phyloP scores from a whole-genome alignment of 805 yeast genomes.

The Nakazawaea siamensis region DNA sequence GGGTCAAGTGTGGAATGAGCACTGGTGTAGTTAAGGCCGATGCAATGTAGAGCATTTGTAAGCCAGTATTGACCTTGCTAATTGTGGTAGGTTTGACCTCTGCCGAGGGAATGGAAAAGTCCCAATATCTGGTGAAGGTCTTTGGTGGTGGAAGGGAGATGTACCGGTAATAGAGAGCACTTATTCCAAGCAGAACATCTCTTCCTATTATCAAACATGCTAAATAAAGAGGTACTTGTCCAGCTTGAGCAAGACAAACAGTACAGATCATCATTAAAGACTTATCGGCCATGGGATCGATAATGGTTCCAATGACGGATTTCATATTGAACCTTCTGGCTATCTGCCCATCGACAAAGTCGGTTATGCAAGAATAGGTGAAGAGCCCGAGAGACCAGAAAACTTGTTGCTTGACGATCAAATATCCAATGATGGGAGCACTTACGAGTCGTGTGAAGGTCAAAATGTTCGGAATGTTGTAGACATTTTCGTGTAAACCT shows the following conservation, averaged over 20 bases:
- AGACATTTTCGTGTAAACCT: slow-evolving; percentile 48
- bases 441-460: slow-evolving; percentile 74
- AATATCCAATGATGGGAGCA: slow-evolving; percentile 81
- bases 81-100: slow-evolving; percentile 82
- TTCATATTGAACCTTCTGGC: slow-evolving; percentile 75
- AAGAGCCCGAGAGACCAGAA: slow-evolving; percentile 65
- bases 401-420: slow-evolving; percentile 57
- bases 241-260: slow-evolving; percentile 57
- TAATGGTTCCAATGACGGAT: slow-evolving; percentile 79
- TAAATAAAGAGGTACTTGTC: slow-evolving; percentile 60
- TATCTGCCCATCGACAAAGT: slow-evolving; percentile 83
- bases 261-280: slow-evolving; percentile 83
- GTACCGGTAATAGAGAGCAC: slow-evolving; percentile 69
- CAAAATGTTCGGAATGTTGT: slow-evolving; percentile 80
- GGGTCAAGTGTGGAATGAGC: slow-evolving; percentile 24
- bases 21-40: slow-evolving; percentile 50
- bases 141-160: slow-evolving; percentile 68
- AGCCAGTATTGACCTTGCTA: slow-evolving; percentile 82
- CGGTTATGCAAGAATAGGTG: slow-evolving; percentile 82
- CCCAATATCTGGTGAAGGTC: slow-evolving; percentile 66
- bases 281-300: slow-evolving; percentile 96
- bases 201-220: slow-evolving; percentile 76
- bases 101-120: slow-evolving; percentile 72
- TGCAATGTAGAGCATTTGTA: slow-evolving; percentile 88
- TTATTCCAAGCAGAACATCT: slow-evolving; percentile 63